Percentiles rank a stretch among this genome's conserved stretches.
Conservation (phyloP, 2,329 filamentous ascomycete species). For the Cordyceps pruinosa region DNA sequence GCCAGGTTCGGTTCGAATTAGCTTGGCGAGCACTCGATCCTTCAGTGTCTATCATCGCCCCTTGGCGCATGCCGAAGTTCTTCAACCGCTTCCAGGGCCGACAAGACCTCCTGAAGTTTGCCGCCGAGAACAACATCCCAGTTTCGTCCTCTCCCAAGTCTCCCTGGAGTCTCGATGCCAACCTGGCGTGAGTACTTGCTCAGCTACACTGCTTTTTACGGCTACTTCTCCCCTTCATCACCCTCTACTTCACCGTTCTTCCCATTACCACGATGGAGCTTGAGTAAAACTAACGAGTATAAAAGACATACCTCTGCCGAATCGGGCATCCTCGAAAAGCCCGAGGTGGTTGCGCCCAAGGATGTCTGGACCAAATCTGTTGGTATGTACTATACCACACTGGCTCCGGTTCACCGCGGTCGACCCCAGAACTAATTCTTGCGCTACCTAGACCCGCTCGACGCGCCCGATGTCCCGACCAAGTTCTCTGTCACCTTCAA, state of each 20-base stretch:
- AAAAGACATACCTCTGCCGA: slow-evolving; percentile 54
- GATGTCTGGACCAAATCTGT: slow-evolving; percentile 65
- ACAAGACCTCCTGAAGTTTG: slow-evolving; percentile 66
- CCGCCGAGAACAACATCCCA: slow-evolving; percentile 58
- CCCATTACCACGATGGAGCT: slow-evolving; percentile 31
- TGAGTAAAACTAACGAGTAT: background rate
- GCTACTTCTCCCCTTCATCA: background rate
- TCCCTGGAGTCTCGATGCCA: slow-evolving; percentile 51
- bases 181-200: background rate
- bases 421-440: slow-evolving; percentile 14
- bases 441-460: slow-evolving; percentile 47
- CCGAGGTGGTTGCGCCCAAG: slow-evolving; percentile 51
- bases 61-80: slow-evolving; percentile 65
- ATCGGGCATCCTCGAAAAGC: slow-evolving; percentile 61
- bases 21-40: slow-evolving; percentile 42
- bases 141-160: slow-evolving; percentile 67
- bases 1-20: slow-evolving; percentile 34
- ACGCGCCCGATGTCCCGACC: slow-evolving; percentile 56
- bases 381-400: slow-evolving; percentile 17
- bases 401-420: background rate
- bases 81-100: slow-evolving; percentile 65
- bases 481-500: slow-evolving; percentile 61
- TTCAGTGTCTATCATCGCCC: slow-evolving; percentile 63
- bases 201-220: background rate
- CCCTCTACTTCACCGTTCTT: background rate